phyloP scores from a whole-genome alignment of 2,329 filamentous ascomycete genomes.

The Hypoxylon sp. region DNA sequence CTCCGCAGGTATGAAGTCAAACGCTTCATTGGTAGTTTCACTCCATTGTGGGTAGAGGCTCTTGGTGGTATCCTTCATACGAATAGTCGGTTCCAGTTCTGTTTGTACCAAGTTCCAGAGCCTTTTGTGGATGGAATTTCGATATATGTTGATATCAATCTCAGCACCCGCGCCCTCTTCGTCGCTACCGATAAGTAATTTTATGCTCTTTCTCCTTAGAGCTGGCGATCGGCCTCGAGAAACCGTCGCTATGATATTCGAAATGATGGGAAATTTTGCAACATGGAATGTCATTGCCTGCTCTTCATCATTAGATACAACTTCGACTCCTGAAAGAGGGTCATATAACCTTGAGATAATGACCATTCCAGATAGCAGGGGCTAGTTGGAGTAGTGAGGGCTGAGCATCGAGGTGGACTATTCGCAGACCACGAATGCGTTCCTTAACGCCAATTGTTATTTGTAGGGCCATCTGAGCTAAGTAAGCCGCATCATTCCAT shows the following conservation, averaged over 20 bases:
- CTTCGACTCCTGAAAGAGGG: background rate
- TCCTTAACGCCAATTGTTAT: conserved; percentile 50
- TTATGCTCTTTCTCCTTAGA: conserved; percentile 40
- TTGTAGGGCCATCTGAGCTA: conserved; percentile 49
- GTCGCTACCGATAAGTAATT: conserved; percentile 22
- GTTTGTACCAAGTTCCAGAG: conserved; percentile 47
- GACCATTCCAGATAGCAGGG: conserved; percentile 53
- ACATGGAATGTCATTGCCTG: conserved; percentile 43
- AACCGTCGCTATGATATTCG: conserved; percentile 44
- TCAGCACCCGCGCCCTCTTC: background rate
- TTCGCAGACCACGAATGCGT: conserved; percentile 32
- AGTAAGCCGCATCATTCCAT: conserved; percentile 22
- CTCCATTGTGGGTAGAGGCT: background rate
- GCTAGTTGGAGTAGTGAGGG: conserved; percentile 51
- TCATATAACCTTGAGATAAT: conserved; percentile 50
- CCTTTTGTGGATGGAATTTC: conserved; percentile 33
- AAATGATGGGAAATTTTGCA: conserved; percentile 44
- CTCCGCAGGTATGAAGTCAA: conserved; percentile 1
- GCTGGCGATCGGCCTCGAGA: conserved; percentile 42
- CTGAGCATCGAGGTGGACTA: conserved; percentile 25
- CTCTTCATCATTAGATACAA: conserved; percentile 21
- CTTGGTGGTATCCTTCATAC: conserved; percentile 24
- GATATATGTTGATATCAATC: conserved; percentile 2
- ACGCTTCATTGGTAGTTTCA: background rate
- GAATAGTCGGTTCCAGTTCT: conserved; percentile 39